These are phyloP conservation scores for Rhynchospora tenuis DNA, from an alignment of 176 grass and related monocot genomes.

Conservation along the genomic window DNA sequence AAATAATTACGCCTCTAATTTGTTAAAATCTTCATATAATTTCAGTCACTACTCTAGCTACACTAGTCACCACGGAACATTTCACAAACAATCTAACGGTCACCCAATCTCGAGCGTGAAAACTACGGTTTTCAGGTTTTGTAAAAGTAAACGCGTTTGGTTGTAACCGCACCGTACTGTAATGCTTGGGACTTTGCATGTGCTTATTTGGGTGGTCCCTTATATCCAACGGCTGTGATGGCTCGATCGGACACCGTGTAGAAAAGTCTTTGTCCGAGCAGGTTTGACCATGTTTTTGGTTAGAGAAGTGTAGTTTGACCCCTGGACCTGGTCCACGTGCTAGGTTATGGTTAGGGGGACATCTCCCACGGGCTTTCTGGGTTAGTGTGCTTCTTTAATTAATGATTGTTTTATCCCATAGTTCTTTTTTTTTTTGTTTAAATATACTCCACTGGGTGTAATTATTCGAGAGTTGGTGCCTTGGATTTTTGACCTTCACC, in stretches of 20 bases:
- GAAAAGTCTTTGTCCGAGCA: neutral
- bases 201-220: neutral
- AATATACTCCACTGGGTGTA: neutral
- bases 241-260: neutral
- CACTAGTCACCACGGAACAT: neutral
- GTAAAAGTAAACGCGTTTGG: neutral
- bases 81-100: neutral
- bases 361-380: neutral
- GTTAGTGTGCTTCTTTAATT: neutral
- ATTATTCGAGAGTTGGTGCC: neutral
- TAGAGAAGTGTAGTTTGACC: slow-evolving; percentile 2
- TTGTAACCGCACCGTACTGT: neutral
- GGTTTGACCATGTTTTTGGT: neutral
- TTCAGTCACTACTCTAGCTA: neutral
- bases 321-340: neutral
- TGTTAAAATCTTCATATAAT: neutral
- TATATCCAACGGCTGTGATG: neutral
- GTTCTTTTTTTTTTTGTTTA: neutral
- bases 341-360: neutral
- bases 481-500: neutral
- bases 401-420: neutral
- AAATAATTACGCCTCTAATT: neutral
- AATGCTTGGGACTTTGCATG: neutral
- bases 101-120: neutral
- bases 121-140: neutral